Evolutionary conservation across 345 rosid species (phyloP).

Genomic region (Diplotaxis tenuifolia): DNA sequence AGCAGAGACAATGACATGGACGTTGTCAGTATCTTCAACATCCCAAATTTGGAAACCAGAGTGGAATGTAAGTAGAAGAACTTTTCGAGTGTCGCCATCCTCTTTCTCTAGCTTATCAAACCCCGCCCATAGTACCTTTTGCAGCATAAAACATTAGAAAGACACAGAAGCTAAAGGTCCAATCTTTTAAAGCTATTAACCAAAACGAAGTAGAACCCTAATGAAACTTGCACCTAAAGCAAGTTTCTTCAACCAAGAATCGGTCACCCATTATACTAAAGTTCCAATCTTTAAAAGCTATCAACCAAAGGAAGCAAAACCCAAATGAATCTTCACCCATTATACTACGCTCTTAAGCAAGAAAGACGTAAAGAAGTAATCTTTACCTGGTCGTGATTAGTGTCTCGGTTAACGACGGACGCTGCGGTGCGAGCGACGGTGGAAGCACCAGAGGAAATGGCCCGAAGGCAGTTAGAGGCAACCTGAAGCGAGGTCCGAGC

Average conservation of each 20-base stretch:
- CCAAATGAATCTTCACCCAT: too few species aligned
- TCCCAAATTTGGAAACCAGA: slow-evolving; percentile 99
- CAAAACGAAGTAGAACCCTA: not conserved
- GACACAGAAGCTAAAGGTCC: slow-evolving; percentile 13
- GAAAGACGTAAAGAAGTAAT: not conserved
- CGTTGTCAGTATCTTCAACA: slow-evolving; percentile 82
- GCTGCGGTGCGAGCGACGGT: slow-evolving; percentile 85
- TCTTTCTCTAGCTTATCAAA: slow-evolving; percentile 81
- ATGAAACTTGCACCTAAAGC: not conserved
- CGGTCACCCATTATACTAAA: not conserved
- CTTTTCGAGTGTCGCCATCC: slow-evolving; percentile 47
- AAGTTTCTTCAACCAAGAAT: not conserved
- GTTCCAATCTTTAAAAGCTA: too few species aligned
- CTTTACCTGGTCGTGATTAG: slow-evolving; percentile 62
- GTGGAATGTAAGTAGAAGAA: slow-evolving; percentile 70
- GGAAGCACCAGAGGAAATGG: slow-evolving; percentile 92
- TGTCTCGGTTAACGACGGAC: slow-evolving; percentile 66
- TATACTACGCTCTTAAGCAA: too few species aligned
- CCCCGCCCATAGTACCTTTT: slow-evolving; percentile 93
- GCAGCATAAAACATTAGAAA: not conserved
- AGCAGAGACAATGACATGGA: slow-evolving; percentile 66
- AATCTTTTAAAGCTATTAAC: slow-evolving; percentile 1
- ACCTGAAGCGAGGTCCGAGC: slow-evolving; percentile 74
- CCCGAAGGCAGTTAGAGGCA: slow-evolving; percentile 63
- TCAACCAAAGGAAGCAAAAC: too few species aligned